These are phyloP conservation scores for Amborella trichopoda DNA, from an alignment of 164 flowering plant species.

Conservation along the genomic window DNA sequence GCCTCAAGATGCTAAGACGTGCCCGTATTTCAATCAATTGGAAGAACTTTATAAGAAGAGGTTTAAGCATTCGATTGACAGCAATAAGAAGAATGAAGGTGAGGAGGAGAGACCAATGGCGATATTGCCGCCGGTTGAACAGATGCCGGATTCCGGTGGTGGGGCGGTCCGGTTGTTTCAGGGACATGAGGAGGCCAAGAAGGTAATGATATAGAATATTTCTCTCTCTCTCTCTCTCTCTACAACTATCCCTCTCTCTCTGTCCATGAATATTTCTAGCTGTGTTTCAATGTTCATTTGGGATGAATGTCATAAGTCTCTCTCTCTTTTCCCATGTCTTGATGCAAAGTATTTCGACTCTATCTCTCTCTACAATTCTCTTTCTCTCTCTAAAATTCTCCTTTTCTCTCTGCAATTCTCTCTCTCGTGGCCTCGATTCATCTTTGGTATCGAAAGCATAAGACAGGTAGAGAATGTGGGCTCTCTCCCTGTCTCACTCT, in stretches of 20 bases:
- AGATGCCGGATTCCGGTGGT: neutral
- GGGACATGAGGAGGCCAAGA: neutral
- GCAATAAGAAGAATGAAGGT: neutral
- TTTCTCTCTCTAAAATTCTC: neutral
- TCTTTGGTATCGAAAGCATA: too few species aligned
- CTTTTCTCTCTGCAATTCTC: neutral
- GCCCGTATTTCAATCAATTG: slow-evolving; percentile 47
- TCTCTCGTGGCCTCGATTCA: too few species aligned
- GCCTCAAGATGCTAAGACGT: slow-evolving; percentile 56
- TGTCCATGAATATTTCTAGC: too few species aligned
- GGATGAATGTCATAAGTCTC: neutral
- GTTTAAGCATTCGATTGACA: slow-evolving; percentile 8
- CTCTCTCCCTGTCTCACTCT: too few species aligned
- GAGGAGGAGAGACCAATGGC: neutral
- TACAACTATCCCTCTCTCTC: too few species aligned
- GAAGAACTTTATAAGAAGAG: slow-evolving; percentile 35
- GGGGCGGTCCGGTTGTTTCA: neutral
- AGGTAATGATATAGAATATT: neutral
- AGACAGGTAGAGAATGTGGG: too few species aligned
- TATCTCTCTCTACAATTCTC: neutral
- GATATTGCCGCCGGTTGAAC: neutral
- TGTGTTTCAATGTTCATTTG: neutral
- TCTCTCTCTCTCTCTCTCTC: neutral
- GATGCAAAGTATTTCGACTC: neutral
- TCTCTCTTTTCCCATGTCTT: neutral